phyloP scores from a whole-genome alignment of 345 rosid genomes.

The Excoecaria agallocha region DNA sequence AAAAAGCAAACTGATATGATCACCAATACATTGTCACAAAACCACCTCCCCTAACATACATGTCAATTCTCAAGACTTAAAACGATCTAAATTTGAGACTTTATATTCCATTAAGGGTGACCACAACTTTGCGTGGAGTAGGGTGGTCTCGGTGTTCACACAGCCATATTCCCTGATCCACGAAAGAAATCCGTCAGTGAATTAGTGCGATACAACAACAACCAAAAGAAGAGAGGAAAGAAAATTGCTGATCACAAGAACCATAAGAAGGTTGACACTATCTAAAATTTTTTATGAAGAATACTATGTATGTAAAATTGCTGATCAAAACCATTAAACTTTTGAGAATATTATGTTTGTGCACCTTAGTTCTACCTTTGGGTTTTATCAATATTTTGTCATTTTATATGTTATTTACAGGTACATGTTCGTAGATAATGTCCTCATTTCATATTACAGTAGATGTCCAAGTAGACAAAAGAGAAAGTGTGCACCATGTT shows the following conservation, averaged over 20 bases:
- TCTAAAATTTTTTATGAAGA: too few relatives aligned
- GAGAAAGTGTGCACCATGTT: neutral
- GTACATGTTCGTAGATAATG: too few relatives aligned
- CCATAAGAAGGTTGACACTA: too few relatives aligned
- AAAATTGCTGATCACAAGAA: too few relatives aligned
- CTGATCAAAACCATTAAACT: too few relatives aligned
- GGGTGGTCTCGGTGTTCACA: conserved; percentile 92
- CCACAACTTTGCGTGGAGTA: conserved; percentile 73
- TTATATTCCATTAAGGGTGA: conserved; percentile 80
- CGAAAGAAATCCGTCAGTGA: neutral
- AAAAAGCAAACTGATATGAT: too few relatives aligned
- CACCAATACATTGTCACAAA: neutral
- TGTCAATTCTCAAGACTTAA: neutral
- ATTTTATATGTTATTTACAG: too few relatives aligned
- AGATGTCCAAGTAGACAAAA: neutral
- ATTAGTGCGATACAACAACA: neutral
- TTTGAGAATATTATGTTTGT: too few relatives aligned
- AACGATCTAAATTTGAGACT: neutral
- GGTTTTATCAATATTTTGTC: too few relatives aligned
- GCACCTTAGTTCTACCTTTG: too few relatives aligned
- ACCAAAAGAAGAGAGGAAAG: too few relatives aligned
- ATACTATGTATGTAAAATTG: too few relatives aligned
- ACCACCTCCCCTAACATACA: neutral
- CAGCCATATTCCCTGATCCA: conserved; percentile 87
- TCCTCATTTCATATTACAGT: neutral